These are phyloP conservation scores for Fimicolochytrium jonesii DNA, from an alignment of 192 early-diverging fungal genomes.

Conservation along the genomic window DNA sequence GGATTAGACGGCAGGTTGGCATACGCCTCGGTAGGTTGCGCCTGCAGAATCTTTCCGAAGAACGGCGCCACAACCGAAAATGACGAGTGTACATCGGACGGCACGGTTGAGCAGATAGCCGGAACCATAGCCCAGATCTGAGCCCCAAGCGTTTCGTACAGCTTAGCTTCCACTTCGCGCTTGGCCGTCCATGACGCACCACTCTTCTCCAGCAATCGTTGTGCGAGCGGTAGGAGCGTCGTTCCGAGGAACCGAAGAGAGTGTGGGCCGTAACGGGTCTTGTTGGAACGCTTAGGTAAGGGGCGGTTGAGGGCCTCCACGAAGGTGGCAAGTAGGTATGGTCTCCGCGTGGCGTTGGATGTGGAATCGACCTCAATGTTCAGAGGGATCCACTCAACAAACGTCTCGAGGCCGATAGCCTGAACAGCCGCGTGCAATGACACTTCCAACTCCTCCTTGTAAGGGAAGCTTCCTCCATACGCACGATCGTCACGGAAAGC, in stretches of 20 bases:
- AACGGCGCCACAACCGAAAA: constrained; percentile 59
- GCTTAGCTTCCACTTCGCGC: constrained; percentile 60
- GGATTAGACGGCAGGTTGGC: constrained; percentile 50
- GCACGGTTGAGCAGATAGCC: constrained; percentile 75
- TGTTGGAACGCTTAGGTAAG: not conserved
- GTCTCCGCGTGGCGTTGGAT: constrained; percentile 63
- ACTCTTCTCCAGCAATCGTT: constrained; percentile 63
- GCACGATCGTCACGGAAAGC: constrained; percentile 71
- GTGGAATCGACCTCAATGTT: constrained; percentile 73
- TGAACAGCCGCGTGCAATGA: constrained; percentile 75
- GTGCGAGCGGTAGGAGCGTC: constrained; percentile 73
- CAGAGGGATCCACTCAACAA: constrained; percentile 70
- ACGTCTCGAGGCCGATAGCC: constrained; percentile 73
- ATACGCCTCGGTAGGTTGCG: constrained; percentile 27
- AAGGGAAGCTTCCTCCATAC: constrained; percentile 64
- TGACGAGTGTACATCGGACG: constrained; percentile 57
- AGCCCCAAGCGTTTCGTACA: constrained; percentile 80
- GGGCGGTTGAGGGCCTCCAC: constrained; percentile 66
- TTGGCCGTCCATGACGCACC: constrained; percentile 52
- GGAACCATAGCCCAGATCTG: constrained; percentile 89
- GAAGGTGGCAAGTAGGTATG: constrained; percentile 87
- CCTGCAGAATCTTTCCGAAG: constrained; percentile 67
- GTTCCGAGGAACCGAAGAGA: constrained; percentile 65
- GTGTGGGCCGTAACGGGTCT: constrained; percentile 40
- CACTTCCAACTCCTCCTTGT: constrained; percentile 81